Evolutionary conservation across 129 eudicot species (phyloP), one percentile per base, ranked within the genome.

Genomic region (Centella asiatica): DNA sequence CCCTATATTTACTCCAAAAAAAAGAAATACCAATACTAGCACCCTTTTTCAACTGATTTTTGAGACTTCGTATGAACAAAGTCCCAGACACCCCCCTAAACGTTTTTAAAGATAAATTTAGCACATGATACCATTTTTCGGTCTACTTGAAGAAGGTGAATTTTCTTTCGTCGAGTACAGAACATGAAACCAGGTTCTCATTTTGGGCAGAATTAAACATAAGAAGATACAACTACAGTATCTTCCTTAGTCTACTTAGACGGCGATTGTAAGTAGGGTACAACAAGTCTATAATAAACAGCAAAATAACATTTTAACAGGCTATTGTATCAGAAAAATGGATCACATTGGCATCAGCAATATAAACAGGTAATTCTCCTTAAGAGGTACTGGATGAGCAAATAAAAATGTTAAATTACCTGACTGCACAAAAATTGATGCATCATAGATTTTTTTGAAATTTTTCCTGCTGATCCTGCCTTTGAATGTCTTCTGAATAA

Each of bases 401-500:
- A 59, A 54, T 54, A 65, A 9, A 65, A 54, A 19, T n/a, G 19
- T 19, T 18, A 36, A 19, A 49, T 48, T 79, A 89, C 97, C 95
- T 53, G 93, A 78, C 68, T 89, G 97, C 47, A 89, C 44, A 34
- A 70, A 76, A 32, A 68, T 74, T 56, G 84, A 57, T 46, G 95
- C 93, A 46, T 72, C 74, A 29, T 20, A n/a, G 70, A 83, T 59
- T 50, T 62, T 66, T 70, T 37, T 45, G 42, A 66, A 78, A 19
- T 76, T 63, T 74, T 78, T 78, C 76, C 93, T 74, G 46, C 54
- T 34, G 47, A 31, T 73, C 64, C 76, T 75, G 62, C 70, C 82
- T 74, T 70, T 90, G n/a, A 81, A 50, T 48, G 69, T 50, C 80
- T 86, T 86, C 74, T 90, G 97, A 69, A 90, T 81, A 59, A 53